phyloP scores from a whole-genome alignment of 192 early-diverging fungal genomes.

The Lobosporangium transversale region DNA sequence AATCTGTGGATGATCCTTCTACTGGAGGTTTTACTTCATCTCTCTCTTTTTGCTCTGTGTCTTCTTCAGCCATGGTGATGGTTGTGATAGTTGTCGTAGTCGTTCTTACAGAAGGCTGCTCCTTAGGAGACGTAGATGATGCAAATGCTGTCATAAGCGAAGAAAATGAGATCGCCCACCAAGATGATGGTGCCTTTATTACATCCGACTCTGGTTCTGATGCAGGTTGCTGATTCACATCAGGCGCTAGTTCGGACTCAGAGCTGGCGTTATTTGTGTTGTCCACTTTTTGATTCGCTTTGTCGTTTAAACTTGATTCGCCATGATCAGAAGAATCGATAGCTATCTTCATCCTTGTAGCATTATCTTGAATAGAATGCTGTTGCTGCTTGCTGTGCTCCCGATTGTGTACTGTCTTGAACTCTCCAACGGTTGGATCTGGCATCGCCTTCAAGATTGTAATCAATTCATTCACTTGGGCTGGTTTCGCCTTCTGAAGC shows the following conservation, averaged over 20 bases:
- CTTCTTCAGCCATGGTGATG: conserved; percentile 18
- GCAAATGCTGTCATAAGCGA: conserved; percentile 18
- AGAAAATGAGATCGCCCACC: conserved; percentile 41
- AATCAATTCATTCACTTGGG: conserved; percentile 42
- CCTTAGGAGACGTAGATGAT: background rate
- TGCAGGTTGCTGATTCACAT: background rate
- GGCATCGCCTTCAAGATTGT: conserved; percentile 55
- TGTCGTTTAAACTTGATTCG: background rate
- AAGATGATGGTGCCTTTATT: conserved; percentile 41
- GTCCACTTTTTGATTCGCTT: background rate
- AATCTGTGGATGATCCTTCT: background rate
- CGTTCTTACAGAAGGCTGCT: conserved; percentile 10
- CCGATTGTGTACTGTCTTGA: conserved; percentile 35
- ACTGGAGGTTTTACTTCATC: background rate
- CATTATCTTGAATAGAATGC: background rate
- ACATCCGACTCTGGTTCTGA: too few species aligned
- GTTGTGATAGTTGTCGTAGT: conserved; percentile 43
- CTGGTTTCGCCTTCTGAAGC: conserved; percentile 40
- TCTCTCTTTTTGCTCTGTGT: background rate
- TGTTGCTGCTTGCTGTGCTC: conserved; percentile 31
- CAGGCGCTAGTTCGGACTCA: background rate
- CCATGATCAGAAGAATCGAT: background rate
- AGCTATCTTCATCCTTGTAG: conserved; percentile 1
- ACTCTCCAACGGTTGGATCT: conserved; percentile 46
- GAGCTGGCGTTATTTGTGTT: background rate